These are phyloP conservation scores for Naganishia albida DNA, from an alignment of 1,284 basidiomycete species.

Conservation along the genomic window DNA sequence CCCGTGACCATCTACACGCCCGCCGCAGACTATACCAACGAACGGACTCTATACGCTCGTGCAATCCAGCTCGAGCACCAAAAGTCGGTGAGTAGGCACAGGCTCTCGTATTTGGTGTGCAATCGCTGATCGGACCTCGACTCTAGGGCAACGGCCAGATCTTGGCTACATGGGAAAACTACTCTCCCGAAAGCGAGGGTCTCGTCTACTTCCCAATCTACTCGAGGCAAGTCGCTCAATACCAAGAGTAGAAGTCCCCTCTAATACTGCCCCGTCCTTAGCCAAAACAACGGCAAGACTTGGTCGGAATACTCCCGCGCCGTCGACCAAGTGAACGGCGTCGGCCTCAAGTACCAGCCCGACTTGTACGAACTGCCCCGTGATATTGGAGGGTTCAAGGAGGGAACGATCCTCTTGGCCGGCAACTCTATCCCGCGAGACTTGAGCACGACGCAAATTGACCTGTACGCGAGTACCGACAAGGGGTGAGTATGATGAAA, in stretches of 20 bases:
- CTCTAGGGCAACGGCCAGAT: slow-evolving; percentile 25
- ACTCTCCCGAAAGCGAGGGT: slow-evolving; percentile 24
- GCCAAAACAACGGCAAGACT: slow-evolving; percentile 24
- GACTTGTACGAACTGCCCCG: slow-evolving; percentile 44
- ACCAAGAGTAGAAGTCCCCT: background rate
- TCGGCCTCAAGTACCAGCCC: slow-evolving; percentile 51
- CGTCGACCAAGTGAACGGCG: slow-evolving; percentile 39
- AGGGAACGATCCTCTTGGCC: slow-evolving; percentile 49
- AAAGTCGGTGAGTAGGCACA: slow-evolving; percentile 22
- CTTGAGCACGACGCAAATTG: slow-evolving; percentile 48
- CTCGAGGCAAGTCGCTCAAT: slow-evolving; percentile 10
- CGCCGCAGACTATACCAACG: slow-evolving; percentile 34
- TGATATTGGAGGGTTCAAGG: slow-evolving; percentile 41
- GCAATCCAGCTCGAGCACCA: slow-evolving; percentile 32
- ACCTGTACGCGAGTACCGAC: slow-evolving; percentile 50
- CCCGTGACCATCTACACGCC: slow-evolving; percentile 37
- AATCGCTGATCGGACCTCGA: background rate
- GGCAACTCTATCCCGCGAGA: slow-evolving; percentile 42
- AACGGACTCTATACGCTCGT: slow-evolving; percentile 36
- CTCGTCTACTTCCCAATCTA: slow-evolving; percentile 29
- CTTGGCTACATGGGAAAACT: slow-evolving; percentile 38
- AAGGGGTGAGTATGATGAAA: slow-evolving; percentile 37
- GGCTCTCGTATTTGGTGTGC: background rate
- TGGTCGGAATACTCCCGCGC: slow-evolving; percentile 29
- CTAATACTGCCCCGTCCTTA: background rate